Evolutionary conservation across 306 rosid genomes (phyloP).

Genomic region (Oemleria cerasiformis): DNA sequence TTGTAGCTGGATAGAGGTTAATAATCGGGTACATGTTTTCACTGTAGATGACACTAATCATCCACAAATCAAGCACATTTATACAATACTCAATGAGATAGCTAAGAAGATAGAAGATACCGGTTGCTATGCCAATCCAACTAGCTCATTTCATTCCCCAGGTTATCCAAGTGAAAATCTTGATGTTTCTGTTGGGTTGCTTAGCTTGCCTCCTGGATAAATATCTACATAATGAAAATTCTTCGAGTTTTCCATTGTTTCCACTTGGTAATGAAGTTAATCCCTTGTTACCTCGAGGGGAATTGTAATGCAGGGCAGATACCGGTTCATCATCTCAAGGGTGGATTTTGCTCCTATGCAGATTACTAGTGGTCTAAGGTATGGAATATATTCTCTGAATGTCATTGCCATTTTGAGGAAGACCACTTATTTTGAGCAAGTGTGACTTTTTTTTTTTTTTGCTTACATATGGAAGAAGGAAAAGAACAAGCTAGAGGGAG

Average conservation of each 20-base stretch:
- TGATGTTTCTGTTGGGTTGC: constrained; percentile 54
- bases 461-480: too few relatives aligned
- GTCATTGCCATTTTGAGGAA: background rate
- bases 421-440: background rate
- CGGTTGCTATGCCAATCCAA: constrained; percentile 27
- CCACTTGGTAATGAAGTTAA: constrained; percentile 44
- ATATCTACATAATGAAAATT: constrained; percentile 51
- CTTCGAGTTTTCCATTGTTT: constrained; percentile 49
- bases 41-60: constrained; percentile 52
- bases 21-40: constrained; percentile 57
- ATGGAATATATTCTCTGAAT: background rate
- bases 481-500: too few relatives aligned
- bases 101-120: constrained; percentile 50
- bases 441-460: too few relatives aligned
- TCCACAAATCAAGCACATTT: constrained; percentile 52
- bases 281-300: constrained; percentile 53
- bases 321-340: constrained; percentile 50
- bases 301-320: constrained; percentile 48
- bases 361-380: constrained; percentile 48
- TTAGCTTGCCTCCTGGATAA: constrained; percentile 51
- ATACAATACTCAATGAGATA: constrained; percentile 39
- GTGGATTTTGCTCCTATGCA: constrained; percentile 46
- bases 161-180: constrained; percentile 52
- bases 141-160: constrained; percentile 27
- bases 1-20: constrained; percentile 65